phyloP scores from a whole-genome alignment of 805 yeast genomes.

The Yamadazyma phyllophila region DNA sequence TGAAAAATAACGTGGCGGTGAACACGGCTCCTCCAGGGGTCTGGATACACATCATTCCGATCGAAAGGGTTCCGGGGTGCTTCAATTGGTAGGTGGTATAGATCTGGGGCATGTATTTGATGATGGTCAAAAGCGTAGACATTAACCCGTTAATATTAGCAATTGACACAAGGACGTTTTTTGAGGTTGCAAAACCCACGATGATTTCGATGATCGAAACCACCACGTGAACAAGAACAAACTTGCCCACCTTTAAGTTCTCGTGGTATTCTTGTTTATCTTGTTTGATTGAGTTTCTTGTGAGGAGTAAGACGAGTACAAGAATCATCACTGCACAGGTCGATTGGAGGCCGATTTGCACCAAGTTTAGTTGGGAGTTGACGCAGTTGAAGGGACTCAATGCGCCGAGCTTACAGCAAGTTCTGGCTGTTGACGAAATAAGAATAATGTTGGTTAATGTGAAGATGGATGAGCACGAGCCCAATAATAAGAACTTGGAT shows the following conservation, averaged over 20 bases:
- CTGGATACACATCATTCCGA: conserved; percentile 80
- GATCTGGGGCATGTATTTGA: conserved; percentile 81
- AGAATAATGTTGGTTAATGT: conserved; percentile 66
- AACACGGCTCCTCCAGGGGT: conserved; percentile 88
- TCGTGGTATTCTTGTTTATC: conserved; percentile 43
- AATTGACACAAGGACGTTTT: conserved; percentile 28
- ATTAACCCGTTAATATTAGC: conserved; percentile 65
- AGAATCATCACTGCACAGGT: conserved; percentile 57
- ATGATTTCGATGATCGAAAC: conserved; percentile 33
- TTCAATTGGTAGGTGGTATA: conserved; percentile 64
- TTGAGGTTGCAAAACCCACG: conserved; percentile 27
- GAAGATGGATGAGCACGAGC: conserved; percentile 65
- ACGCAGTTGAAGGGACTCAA: conserved; percentile 57
- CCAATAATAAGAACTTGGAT: conserved; percentile 67
- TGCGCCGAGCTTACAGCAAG: conserved; percentile 53
- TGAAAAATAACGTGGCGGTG: conserved; percentile 65
- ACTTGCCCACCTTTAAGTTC: conserved; percentile 40
- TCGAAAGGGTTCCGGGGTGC: conserved; percentile 77
- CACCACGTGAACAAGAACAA: conserved; percentile 37
- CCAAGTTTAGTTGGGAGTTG: conserved; percentile 61
- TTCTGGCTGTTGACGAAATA: conserved; percentile 57
- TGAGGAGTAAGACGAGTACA: conserved; percentile 50
- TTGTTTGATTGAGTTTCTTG: conserved; percentile 46
- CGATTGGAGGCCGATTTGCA: conserved; percentile 67
- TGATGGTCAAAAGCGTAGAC: conserved; percentile 59